Percentiles rank a stretch among this genome's conserved stretches.
phyloP scores from a whole-genome alignment of 441 rosid genomes.

The Erodium texanum region DNA sequence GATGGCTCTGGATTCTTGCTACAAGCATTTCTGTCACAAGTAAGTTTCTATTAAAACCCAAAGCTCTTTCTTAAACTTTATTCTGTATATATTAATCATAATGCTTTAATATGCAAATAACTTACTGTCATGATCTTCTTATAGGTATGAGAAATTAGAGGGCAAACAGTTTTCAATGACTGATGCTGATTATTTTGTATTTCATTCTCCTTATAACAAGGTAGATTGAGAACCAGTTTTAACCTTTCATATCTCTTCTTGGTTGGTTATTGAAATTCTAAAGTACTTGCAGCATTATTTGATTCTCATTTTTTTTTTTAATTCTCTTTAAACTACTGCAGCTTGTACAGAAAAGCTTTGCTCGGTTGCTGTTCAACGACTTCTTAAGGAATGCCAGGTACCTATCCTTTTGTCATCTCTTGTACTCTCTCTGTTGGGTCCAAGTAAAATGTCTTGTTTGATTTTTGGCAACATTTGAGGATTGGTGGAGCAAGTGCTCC shows the following conservation, averaged over 20 bases:
- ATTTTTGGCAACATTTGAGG: background rate
- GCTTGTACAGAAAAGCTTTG: slow-evolving; percentile 99
- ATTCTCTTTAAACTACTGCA: slow-evolving; percentile 29
- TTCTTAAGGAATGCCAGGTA: slow-evolving; percentile 73
- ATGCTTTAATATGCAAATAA: slow-evolving; percentile 8
- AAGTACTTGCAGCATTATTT: slow-evolving; percentile 3
- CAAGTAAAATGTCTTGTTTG: background rate
- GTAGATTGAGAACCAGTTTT: slow-evolving; percentile 24
- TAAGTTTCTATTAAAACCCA: slow-evolving; percentile 25
- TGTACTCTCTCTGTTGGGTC: background rate
- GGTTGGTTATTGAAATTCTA: background rate
- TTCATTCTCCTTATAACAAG: slow-evolving; percentile 99
- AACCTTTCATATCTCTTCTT: slow-evolving; percentile 8
- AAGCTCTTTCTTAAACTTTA: slow-evolving; percentile 10
- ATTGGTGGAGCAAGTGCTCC: background rate
- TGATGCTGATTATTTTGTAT: slow-evolving; percentile 71
- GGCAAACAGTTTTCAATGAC: slow-evolving; percentile 70
- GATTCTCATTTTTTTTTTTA: background rate
- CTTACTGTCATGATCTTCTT: slow-evolving; percentile 14
- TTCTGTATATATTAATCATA: background rate
- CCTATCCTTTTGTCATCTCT: slow-evolving; percentile 10
- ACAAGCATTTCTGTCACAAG: slow-evolving; percentile 73
- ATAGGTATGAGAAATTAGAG: slow-evolving; percentile 73
- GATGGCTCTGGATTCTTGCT: slow-evolving; percentile 93
- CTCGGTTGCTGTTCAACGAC: slow-evolving; percentile 79